These are phyloP conservation scores for Coix lacrymajobi DNA, from an alignment of 176 grass and related monocot species.

Conservation along the genomic window DNA sequence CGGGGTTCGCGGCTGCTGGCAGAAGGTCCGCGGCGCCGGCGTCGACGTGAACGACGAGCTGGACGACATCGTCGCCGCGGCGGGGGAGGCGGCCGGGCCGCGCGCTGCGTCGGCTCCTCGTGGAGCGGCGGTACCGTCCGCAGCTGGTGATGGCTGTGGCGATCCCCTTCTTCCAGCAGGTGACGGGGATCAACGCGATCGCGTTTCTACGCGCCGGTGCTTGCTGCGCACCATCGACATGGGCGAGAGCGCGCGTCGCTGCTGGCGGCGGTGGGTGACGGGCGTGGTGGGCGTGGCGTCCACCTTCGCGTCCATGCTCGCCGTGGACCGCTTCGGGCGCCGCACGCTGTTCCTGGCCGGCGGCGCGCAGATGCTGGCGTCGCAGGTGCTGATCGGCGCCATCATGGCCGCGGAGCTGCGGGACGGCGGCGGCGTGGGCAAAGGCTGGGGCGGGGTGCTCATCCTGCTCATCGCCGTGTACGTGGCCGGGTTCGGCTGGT, in stretches of 20 bases:
- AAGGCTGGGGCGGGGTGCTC: slow-evolving; percentile 5
- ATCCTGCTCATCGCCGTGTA: slow-evolving; percentile 61
- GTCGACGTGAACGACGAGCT: slow-evolving; percentile 42
- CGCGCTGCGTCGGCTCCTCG: background rate
- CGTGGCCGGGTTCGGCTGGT: slow-evolving; percentile 63
- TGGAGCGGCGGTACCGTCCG: slow-evolving; percentile 31
- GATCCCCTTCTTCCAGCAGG: slow-evolving; percentile 62
- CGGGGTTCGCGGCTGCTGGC: slow-evolving; percentile 17
- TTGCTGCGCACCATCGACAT: slow-evolving; percentile 61
- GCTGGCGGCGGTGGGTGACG: slow-evolving; percentile 33
- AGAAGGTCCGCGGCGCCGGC: slow-evolving; percentile 41
- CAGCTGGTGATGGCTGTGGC: slow-evolving; percentile 43
- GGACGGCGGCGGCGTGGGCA: slow-evolving; percentile 24
- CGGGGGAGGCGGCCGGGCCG: background rate
- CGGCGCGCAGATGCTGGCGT: slow-evolving; percentile 43
- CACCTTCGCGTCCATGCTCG: slow-evolving; percentile 21
- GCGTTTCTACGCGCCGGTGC: slow-evolving; percentile 74
- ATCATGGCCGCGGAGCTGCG: slow-evolving; percentile 41
- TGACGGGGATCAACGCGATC: slow-evolving; percentile 59
- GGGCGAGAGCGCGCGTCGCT: slow-evolving; percentile 63
- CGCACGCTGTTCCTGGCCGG: slow-evolving; percentile 47
- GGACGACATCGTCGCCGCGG: slow-evolving; percentile 21
- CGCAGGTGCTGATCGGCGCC: slow-evolving; percentile 50
- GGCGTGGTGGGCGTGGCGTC: slow-evolving; percentile 17
- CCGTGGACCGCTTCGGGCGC: slow-evolving; percentile 53